Evolutionary conservation across 225 moss, liverwort and hornwort species (phyloP).

Genomic region (Antitrichia curtipendula): DNA sequence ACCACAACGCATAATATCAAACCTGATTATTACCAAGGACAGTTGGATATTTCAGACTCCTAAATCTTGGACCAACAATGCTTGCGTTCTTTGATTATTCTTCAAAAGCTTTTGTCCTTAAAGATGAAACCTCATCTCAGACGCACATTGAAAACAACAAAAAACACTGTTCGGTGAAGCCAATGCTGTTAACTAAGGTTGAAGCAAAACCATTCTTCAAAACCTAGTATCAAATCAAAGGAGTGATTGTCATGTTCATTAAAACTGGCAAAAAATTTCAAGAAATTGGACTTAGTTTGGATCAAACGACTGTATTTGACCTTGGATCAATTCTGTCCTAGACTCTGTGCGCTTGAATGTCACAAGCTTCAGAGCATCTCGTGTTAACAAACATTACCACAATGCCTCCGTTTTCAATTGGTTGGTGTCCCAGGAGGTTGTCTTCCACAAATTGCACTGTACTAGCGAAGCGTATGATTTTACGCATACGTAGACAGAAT

Average conservation of each 20-base stretch:
- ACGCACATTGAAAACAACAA: background rate
- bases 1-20: background rate
- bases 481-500: background rate
- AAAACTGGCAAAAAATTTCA: no score
- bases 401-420: background rate
- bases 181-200: background rate
- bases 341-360: background rate
- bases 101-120: background rate
- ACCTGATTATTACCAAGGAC: background rate
- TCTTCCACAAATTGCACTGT: background rate
- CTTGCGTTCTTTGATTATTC: background rate
- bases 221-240: background rate
- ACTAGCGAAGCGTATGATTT: background rate
- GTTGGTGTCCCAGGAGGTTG: background rate
- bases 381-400: no score
- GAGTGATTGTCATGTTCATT: background rate
- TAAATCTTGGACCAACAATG: background rate
- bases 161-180: background rate
- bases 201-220: background rate
- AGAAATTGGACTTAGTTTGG: no score
- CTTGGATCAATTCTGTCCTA: background rate
- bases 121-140: background rate
- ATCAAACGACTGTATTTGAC: no score
- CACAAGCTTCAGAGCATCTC: background rate
- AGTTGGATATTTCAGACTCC: background rate